Evolutionary conservation across 441 rosid genomes (phyloP), one percentile per base, ranked within the genome.

Genomic region (Arabidopsis hybrid): DNA sequence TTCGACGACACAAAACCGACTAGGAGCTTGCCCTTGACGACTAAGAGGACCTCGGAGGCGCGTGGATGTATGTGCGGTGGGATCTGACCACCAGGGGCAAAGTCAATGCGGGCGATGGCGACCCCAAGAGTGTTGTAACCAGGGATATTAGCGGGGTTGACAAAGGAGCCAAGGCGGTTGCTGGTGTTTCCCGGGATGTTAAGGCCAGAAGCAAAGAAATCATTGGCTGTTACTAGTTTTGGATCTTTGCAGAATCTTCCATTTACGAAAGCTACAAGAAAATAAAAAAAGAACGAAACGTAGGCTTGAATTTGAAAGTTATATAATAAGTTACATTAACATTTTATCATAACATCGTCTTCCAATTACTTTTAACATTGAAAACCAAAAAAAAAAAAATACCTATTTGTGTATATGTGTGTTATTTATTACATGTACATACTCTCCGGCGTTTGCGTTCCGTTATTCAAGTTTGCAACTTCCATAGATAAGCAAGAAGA

Each of bases 11-110:
- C 85, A 50, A 85, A 85, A 4, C 88, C 86, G 8, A 74, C 91
- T 9, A 36, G 65, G 6, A 84, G 80, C 3, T 16, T 74, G 0
- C 87, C 91, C 39, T 85, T 34, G 3, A 57, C 0, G 14, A 83
- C 80, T 2, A 71, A 12, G 1, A 84, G 50, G 65, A 83, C 47
- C n/a, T 86, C 85, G 0, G 86, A 50, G 66, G 40, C 87, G 0
- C 82, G 80, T n/a, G 87, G 87, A 55, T 82, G 84, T n/a, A n/a
- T 76, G 80, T 85, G 88, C 18, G 84, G 86, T 16, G 87, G 88
- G 77, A 80, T 70, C 45, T 57, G 67, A 2, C 91, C 85, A 0
- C 86, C 84, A 1, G 85, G 84, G 0, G 83, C 85, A 3, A 26
- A 74, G 59, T 88, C 85, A 3, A 83, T 14, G 4, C 90, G 85